Conservation (phyloP, 257 asterid genomes). For the Rhazya stricta region DNA sequence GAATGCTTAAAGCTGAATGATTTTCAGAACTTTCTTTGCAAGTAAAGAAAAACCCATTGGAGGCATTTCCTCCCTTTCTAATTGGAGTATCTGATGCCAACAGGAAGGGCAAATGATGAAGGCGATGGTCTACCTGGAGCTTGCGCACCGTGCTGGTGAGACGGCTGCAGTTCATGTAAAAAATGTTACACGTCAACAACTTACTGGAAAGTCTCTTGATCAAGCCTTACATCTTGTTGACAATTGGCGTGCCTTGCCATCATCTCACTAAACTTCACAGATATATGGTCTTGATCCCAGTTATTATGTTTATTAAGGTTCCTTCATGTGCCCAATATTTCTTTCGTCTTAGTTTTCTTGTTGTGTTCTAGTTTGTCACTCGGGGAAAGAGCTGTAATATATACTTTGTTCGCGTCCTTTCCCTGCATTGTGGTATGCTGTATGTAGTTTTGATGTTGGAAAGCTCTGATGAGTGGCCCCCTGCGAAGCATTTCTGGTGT, state of each 20-base stretch:
- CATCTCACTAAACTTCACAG: conserved; percentile 31
- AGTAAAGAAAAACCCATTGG: background rate
- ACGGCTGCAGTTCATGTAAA: conserved; percentile 68
- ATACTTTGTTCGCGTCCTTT: background rate
- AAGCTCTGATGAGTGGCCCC: background rate
- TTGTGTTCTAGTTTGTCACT: background rate
- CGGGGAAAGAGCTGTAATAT: background rate
- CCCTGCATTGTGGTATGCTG: background rate
- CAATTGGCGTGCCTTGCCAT: conserved; percentile 62
- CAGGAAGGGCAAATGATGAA: conserved; percentile 94
- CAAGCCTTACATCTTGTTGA: conserved; percentile 58
- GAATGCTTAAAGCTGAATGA: background rate
- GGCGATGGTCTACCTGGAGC: conserved; percentile 89
- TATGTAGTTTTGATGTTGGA: background rate
- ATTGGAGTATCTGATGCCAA: conserved; percentile 4
- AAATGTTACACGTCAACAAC: conserved; percentile 58
- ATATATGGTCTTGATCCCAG: background rate
- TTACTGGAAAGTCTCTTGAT: conserved; percentile 49
- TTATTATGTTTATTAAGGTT: background rate
- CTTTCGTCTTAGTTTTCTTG: background rate
- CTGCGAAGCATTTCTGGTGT: background rate
- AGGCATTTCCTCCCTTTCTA: background rate
- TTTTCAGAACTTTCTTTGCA: background rate
- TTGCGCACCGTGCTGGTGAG: conserved; percentile 80
- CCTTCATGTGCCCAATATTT: background rate